phyloP scores from a whole-genome alignment of 257 asterid genomes.

The Primulina tabacum region DNA sequence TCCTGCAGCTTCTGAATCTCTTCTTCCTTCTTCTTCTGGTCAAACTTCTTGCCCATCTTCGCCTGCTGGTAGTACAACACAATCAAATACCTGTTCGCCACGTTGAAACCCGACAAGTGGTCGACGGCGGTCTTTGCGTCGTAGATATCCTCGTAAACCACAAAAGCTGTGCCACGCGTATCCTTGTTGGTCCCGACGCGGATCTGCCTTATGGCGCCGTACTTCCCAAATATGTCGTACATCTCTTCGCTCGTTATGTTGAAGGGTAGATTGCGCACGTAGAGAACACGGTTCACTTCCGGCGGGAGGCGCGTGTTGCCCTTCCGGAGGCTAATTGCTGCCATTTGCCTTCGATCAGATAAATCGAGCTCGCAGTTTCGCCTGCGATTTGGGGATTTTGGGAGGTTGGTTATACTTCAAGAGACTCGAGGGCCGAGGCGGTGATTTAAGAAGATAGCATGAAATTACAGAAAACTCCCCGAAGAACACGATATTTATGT shows the following conservation, averaged over 20 bases:
- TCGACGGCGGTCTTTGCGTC: conserved; percentile 94
- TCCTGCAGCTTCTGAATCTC: conserved; percentile 84
- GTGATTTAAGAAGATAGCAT: too few species aligned
- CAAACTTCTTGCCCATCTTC: conserved; percentile 93
- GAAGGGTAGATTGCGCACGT: conserved; percentile 86
- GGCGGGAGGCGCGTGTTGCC: conserved; percentile 90
- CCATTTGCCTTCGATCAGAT: conserved; percentile 42
- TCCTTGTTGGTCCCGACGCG: conserved; percentile 87
- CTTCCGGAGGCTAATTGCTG: conserved; percentile 77
- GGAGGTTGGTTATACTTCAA: background rate
- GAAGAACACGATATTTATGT: too few species aligned
- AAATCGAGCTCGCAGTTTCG: conserved; percentile 1
- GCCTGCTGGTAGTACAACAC: conserved; percentile 92
- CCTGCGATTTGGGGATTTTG: conserved; percentile 18
- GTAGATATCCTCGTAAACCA: conserved; percentile 90
- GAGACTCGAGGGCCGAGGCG: background rate
- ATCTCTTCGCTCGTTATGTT: conserved; percentile 95
- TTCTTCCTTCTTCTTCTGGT: conserved; percentile 89
- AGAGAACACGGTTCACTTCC: conserved; percentile 79
- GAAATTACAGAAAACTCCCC: too few species aligned
- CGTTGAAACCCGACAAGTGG: conserved; percentile 88
- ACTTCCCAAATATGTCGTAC: conserved; percentile 93
- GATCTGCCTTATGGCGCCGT: conserved; percentile 87
- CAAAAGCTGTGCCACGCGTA: conserved; percentile 92
- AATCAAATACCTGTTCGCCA: conserved; percentile 77